Evolutionary conservation across 2,329 filamentous ascomycete genomes (phyloP).

Genomic region (Geosmithia flava): DNA sequence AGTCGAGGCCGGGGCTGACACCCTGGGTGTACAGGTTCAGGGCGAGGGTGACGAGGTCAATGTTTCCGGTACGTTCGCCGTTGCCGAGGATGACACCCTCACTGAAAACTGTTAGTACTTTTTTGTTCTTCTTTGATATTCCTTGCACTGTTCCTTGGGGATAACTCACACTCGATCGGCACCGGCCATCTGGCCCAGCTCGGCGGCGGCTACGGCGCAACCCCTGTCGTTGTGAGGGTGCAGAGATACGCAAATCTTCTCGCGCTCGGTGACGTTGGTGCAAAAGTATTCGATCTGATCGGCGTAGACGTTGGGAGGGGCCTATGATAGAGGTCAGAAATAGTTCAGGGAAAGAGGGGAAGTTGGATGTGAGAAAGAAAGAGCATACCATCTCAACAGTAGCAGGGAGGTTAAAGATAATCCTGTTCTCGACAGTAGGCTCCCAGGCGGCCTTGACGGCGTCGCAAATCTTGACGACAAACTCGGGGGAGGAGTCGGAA

Average conservation of each 20-base stretch:
- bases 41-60: slow-evolving; percentile 84
- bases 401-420: slow-evolving; percentile 95
- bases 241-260: slow-evolving; percentile 79
- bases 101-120: background rate
- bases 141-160: slow-evolving; percentile 38
- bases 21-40: slow-evolving; percentile 95
- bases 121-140: background rate
- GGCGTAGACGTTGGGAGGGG: slow-evolving; percentile 89
- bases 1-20: slow-evolving; percentile 73
- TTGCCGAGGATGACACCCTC: slow-evolving; percentile 31
- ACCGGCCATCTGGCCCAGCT: slow-evolving; percentile 91
- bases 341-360: background rate
- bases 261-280: slow-evolving; percentile 67
- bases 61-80: slow-evolving; percentile 89
- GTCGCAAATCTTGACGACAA: slow-evolving; percentile 71
- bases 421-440: slow-evolving; percentile 62
- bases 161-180: slow-evolving; percentile 81
- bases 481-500: slow-evolving; percentile 80
- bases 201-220: slow-evolving; percentile 78
- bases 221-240: slow-evolving; percentile 94
- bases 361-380: background rate
- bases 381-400: slow-evolving; percentile 66
- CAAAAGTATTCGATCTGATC: slow-evolving; percentile 97
- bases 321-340: slow-evolving; percentile 5
- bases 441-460: slow-evolving; percentile 92